These are phyloP conservation scores for Aspergillus fijiensis DNA, from an alignment of 2,329 filamentous ascomycete species.

Conservation along the genomic window DNA sequence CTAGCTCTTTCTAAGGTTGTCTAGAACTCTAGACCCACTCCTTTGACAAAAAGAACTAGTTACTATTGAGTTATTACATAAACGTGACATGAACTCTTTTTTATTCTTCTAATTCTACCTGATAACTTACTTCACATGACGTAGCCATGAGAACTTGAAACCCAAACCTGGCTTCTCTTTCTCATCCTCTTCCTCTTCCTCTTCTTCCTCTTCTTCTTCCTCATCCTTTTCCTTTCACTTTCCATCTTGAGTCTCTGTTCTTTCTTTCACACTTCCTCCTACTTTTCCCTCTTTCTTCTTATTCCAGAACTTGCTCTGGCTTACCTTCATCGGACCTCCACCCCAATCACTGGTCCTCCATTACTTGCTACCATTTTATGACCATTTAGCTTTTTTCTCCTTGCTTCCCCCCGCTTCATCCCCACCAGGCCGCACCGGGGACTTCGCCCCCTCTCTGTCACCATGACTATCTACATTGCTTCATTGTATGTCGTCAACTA, in stretches of 20 bases:
- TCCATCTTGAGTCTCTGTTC: background rate
- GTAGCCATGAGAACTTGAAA: conserved; percentile 7
- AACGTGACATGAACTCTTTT: background rate
- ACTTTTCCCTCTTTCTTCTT: conserved; percentile 7
- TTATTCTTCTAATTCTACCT: background rate
- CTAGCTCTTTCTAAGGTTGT: too few relatives aligned
- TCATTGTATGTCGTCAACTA: conserved; percentile 51
- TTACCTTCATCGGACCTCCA: background rate
- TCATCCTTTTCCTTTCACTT: conserved; percentile 1
- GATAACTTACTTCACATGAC: background rate
- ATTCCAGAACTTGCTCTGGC: background rate
- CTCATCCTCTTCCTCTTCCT: conserved; percentile 5
- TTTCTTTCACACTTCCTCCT: too few relatives aligned
- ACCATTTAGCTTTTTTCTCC: background rate
- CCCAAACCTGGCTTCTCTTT: conserved; percentile 5
- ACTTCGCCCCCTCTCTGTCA: conserved; percentile 16
- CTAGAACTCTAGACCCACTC: background rate
- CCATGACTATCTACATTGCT: conserved; percentile 61
- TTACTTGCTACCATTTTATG: background rate
- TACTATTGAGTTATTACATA: background rate
- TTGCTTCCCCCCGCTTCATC: background rate
- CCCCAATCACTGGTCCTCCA: background rate
- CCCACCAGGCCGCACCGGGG: background rate
- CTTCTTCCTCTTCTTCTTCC: background rate
- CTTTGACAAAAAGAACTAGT: background rate